Percentiles rank a stretch among this genome's conserved stretches.
phyloP scores from a whole-genome alignment of 2,329 filamentous ascomycete species.

The Leptoxyphium fumago region DNA sequence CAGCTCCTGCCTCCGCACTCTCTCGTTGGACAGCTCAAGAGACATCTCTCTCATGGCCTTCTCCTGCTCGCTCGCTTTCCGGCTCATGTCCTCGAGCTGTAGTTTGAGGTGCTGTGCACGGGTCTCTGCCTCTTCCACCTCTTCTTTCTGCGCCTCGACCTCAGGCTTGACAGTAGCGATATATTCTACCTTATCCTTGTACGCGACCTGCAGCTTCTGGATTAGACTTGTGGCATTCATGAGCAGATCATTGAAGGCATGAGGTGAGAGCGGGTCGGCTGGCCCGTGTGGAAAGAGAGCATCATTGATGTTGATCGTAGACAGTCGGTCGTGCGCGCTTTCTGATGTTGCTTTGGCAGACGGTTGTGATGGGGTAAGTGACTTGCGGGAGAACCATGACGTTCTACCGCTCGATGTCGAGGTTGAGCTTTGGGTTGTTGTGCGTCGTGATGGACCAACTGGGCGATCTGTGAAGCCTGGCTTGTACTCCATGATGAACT shows the following conservation, averaged over 20 bases:
- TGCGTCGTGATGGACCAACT: conserved; percentile 4
- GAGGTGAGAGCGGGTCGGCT: conserved; percentile 33
- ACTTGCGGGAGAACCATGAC: conserved; percentile 21
- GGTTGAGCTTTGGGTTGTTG: conserved; percentile 3
- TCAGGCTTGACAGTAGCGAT: conserved; percentile 39
- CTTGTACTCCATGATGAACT: conserved; percentile 22
- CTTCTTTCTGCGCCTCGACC: conserved; percentile 43
- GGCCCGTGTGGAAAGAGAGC: conserved; percentile 40
- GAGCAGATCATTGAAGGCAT: conserved; percentile 42
- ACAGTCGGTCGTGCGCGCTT: conserved; percentile 31
- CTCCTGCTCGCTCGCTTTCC: conserved; percentile 40
- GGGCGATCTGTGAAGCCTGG: conserved; percentile 19
- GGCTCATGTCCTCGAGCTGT: conserved; percentile 46
- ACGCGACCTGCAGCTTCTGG: conserved; percentile 40
- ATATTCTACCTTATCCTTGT: conserved; percentile 36
- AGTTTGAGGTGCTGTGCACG: conserved; percentile 43
- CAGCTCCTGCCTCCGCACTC: conserved; percentile 2
- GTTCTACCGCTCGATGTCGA: conserved; percentile 3
- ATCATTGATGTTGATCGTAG: conserved; percentile 39
- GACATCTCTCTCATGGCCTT: conserved; percentile 38
- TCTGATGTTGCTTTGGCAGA: conserved; percentile 2
- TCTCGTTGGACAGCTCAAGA: conserved; percentile 32
- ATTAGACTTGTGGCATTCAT: conserved; percentile 42
- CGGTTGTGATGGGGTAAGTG: conserved; percentile 5
- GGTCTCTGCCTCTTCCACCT: conserved; percentile 45